Evolutionary conservation across 768 basidiomycete species (phyloP).

Genomic region (Psilocybe cubensis): DNA sequence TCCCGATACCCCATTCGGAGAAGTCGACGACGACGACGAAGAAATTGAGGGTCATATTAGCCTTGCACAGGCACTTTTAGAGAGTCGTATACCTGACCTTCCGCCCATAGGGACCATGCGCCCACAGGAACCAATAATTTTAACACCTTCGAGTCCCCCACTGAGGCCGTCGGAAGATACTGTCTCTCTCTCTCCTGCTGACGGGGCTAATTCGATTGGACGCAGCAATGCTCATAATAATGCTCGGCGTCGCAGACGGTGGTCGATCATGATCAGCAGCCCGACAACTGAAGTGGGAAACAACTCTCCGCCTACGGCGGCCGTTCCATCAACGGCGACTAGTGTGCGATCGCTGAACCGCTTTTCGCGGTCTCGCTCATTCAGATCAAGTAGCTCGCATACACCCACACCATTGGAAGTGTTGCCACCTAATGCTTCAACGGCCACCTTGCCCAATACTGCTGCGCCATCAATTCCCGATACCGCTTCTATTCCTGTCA

Average conservation of each 20-base stretch:
- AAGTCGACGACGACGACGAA: slow-evolving; percentile 64
- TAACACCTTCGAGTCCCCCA: slow-evolving; percentile 47
- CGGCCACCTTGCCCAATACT: slow-evolving; percentile 19
- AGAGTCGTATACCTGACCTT: slow-evolving; percentile 77
- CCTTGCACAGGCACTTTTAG: slow-evolving; percentile 72
- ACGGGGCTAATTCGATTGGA: slow-evolving; percentile 36
- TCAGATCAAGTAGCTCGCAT: slow-evolving; percentile 40
- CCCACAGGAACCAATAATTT: slow-evolving; percentile 70
- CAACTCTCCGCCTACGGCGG: slow-evolving; percentile 18
- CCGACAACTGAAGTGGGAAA: slow-evolving; percentile 22
- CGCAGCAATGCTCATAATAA: slow-evolving; percentile 30
- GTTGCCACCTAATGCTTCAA: slow-evolving; percentile 15
- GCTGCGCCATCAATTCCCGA: slow-evolving; percentile 16
- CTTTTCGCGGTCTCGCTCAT: slow-evolving; percentile 44
- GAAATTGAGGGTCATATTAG: slow-evolving; percentile 68
- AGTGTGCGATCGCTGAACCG: slow-evolving; percentile 26
- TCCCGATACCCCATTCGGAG: slow-evolving; percentile 42
- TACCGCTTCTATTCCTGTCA: slow-evolving; percentile 28
- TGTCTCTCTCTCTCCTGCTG: slow-evolving; percentile 51
- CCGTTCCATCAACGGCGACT: slow-evolving; percentile 30
- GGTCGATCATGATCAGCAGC: slow-evolving; percentile 53
- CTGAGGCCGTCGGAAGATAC: slow-evolving; percentile 46
- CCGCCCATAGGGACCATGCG: slow-evolving; percentile 71
- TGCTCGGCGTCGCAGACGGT: slow-evolving; percentile 60
- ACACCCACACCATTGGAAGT: slow-evolving; percentile 24